Evolutionary conservation across 805 yeast species (phyloP).

Genomic region (Candida ficus): DNA sequence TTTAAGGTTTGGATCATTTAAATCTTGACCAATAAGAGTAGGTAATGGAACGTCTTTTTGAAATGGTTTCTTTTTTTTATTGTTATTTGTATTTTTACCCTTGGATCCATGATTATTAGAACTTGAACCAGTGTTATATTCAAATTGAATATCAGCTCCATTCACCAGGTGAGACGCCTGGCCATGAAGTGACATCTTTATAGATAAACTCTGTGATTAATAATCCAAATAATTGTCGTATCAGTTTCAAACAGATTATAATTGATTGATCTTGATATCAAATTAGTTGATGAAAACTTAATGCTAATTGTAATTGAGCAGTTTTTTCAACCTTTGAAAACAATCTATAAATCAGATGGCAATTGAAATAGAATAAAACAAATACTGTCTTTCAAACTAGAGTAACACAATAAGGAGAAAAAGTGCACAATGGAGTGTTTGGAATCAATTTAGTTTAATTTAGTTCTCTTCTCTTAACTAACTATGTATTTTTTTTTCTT

Average conservation of each 20-base stretch:
- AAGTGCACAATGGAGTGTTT: too few species aligned
- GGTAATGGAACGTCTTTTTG: constrained; percentile 10
- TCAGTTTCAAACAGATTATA: background rate
- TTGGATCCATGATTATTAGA: background rate
- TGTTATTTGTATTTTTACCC: constrained; percentile 27
- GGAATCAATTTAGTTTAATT: too few species aligned
- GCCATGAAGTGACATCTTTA: background rate
- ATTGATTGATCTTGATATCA: background rate
- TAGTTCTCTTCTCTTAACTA: too few species aligned
- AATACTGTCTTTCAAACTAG: too few species aligned
- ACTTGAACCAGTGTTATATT: constrained; percentile 18
- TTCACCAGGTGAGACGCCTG: constrained; percentile 15
- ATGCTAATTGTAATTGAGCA: too few species aligned
- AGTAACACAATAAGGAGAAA: too few species aligned
- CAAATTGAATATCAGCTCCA: constrained; percentile 30
- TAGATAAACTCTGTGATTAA: background rate
- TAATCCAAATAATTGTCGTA: background rate
- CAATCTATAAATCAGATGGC: too few species aligned
- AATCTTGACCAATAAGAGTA: constrained; percentile 22
- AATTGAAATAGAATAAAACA: too few species aligned
- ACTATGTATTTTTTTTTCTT: too few species aligned
- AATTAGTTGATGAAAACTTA: background rate
- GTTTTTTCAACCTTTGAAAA: too few species aligned
- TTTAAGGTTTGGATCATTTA: constrained; percentile 52
- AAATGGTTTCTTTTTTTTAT: constrained; percentile 25